Evolutionary conservation across 1,139 yeast genomes (phyloP).

Genomic region (Yamadazyma triangularis): DNA sequence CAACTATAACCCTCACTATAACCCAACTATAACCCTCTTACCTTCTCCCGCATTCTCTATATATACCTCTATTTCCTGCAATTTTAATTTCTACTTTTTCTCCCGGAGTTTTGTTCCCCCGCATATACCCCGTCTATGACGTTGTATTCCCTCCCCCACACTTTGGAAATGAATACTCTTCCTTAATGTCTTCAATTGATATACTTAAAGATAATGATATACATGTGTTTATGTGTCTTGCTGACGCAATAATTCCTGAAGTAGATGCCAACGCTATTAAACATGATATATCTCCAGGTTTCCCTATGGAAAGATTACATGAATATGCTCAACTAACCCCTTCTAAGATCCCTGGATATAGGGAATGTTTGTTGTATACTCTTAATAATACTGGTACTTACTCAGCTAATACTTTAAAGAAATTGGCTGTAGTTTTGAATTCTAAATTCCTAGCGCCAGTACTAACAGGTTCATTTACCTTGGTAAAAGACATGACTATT

Average conservation of each 20-base stretch:
- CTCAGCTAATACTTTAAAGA: conserved; percentile 19
- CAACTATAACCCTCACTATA: too few relatives aligned
- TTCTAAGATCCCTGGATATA: conserved; percentile 26
- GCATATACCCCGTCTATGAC: too few relatives aligned
- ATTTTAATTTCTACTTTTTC: too few relatives aligned
- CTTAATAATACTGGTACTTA: conserved; percentile 15
- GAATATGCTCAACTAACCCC: conserved; percentile 31
- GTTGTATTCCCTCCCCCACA: too few relatives aligned
- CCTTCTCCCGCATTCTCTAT: too few relatives aligned
- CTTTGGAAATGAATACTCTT: too few relatives aligned
- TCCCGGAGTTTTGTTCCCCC: too few relatives aligned
- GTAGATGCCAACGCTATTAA: conserved; percentile 25
- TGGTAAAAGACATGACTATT: conserved; percentile 33
- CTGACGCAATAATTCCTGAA: conserved; percentile 37
- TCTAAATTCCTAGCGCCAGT: conserved; percentile 32
- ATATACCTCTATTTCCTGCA: too few relatives aligned
- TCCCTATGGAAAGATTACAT: conserved; percentile 27
- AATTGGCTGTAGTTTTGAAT: conserved; percentile 23
- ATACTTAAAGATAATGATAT: conserved; percentile 3
- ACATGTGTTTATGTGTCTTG: conserved; percentile 15
- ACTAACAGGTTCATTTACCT: conserved; percentile 30
- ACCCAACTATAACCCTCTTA: too few relatives aligned
- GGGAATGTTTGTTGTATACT: conserved; percentile 14
- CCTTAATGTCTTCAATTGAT: too few relatives aligned
- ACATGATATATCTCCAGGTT: conserved; percentile 22